Evolutionary conservation across 345 rosid species (phyloP).

Genomic region (Populus tremula): DNA sequence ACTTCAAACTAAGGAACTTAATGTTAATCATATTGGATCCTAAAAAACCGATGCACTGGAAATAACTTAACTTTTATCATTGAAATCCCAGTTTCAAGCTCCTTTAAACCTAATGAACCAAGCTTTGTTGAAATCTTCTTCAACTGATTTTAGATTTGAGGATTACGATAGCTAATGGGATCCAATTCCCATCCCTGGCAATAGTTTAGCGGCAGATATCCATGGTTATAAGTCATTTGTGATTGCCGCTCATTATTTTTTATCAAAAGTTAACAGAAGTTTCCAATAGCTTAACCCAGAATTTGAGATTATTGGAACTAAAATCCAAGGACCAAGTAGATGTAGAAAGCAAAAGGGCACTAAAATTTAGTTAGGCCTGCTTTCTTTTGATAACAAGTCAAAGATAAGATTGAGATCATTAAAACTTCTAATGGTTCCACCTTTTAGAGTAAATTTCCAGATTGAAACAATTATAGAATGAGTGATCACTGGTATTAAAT

Average conservation of each 20-base stretch:
- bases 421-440: background rate
- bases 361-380: background rate
- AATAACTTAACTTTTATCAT: background rate
- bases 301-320: background rate
- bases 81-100: background rate
- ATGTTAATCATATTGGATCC: background rate
- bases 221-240: background rate
- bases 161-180: background rate
- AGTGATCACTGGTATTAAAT: background rate
- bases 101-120: background rate
- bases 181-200: background rate
- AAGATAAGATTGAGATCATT: background rate
- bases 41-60: background rate
- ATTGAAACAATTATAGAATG: background rate
- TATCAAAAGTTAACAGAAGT: background rate
- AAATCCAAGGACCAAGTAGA: background rate
- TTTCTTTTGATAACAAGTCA: background rate
- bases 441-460: background rate
- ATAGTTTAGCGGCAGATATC: background rate
- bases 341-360: background rate
- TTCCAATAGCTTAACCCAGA: background rate
- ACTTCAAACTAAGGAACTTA: background rate
- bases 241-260: background rate
- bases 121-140: background rate
- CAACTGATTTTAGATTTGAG: background rate